phyloP scores from a whole-genome alignment of 192 early-diverging fungal species.

The Rhizoclosmatium globosum region DNA sequence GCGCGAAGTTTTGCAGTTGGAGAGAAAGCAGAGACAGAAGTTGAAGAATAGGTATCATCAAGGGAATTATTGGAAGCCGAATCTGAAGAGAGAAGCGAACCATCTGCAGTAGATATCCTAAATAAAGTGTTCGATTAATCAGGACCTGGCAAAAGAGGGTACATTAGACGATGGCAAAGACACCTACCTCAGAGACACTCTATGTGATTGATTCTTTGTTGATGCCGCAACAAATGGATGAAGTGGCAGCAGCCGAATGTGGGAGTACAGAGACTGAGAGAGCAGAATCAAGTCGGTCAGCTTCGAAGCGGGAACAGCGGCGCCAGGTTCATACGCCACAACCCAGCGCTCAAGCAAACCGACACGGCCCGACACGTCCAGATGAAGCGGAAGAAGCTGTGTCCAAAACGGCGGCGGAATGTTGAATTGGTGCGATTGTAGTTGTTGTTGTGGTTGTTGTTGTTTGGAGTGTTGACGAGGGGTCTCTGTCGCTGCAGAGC shows the following conservation, averaged over 20 bases:
- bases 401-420: slow-evolving; percentile 49
- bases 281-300: slow-evolving; percentile 57
- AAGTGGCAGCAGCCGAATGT: slow-evolving; percentile 58
- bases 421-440: not conserved
- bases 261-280: slow-evolving; percentile 60
- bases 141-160: not conserved
- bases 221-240: slow-evolving; percentile 27
- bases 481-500: too few species aligned
- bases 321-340: slow-evolving; percentile 44
- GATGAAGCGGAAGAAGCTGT: slow-evolving; percentile 50
- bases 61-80: slow-evolving; percentile 17
- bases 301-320: slow-evolving; percentile 19
- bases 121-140: not conserved
- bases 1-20: slow-evolving; percentile 51
- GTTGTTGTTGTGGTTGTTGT: too few species aligned
- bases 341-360: slow-evolving; percentile 61
- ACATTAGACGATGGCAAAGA: not conserved
- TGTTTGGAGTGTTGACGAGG: too few species aligned
- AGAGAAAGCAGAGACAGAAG: slow-evolving; percentile 36
- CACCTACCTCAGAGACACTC: not conserved
- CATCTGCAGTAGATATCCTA: slow-evolving; percentile 36
- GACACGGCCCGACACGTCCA: slow-evolving; percentile 39
- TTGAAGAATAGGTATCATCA: not conserved
- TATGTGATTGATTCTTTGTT: not conserved
- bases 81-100: not conserved